A percentile compares a stretch with the other conserved stretches of the same genome.
These are phyloP conservation scores for Oxytropis ochrocephala DNA, from an alignment of 306 rosid species.

Conservation along the genomic window DNA sequence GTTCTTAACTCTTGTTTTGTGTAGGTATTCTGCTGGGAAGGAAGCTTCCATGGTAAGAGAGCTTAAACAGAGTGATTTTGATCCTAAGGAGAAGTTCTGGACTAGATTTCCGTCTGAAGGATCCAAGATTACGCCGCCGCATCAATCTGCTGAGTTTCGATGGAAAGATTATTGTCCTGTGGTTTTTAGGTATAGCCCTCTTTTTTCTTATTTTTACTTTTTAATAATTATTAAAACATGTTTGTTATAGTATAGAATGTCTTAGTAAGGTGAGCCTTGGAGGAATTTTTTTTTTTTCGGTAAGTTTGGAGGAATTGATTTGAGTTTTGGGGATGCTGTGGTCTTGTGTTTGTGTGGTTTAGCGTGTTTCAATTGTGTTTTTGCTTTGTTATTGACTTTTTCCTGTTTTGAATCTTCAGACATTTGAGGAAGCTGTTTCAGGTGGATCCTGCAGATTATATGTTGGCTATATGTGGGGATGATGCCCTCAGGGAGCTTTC, in stretches of 20 bases:
- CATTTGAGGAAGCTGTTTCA: constrained; percentile 55
- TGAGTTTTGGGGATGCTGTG: not conserved
- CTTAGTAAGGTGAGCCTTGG: not conserved
- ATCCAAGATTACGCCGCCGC: constrained; percentile 42
- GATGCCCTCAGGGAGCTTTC: constrained; percentile 49
- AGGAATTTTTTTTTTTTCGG: not conserved
- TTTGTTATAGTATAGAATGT: not conserved
- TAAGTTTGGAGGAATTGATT: not conserved
- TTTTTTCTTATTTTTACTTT: not conserved
- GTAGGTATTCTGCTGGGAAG: constrained; percentile 48
- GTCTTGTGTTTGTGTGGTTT: not conserved
- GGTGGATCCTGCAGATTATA: constrained; percentile 51
- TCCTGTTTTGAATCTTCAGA: constrained; percentile 41
- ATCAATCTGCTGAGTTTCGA: constrained; percentile 37
- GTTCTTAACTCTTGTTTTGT: not conserved
- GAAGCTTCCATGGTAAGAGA: constrained; percentile 54
- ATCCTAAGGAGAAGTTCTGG: constrained; percentile 46
- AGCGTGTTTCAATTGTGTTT: not conserved
- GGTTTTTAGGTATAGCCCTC: constrained; percentile 31
- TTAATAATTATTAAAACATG: not conserved
- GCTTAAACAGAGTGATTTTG: constrained; percentile 38
- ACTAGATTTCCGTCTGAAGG: constrained; percentile 49
- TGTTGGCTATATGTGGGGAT: constrained; percentile 46
- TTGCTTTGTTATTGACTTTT: not conserved
- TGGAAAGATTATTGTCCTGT: constrained; percentile 52